Conservation (phyloP, 2,329 filamentous ascomycete genomes). For the Beauveria bassiana region DNA sequence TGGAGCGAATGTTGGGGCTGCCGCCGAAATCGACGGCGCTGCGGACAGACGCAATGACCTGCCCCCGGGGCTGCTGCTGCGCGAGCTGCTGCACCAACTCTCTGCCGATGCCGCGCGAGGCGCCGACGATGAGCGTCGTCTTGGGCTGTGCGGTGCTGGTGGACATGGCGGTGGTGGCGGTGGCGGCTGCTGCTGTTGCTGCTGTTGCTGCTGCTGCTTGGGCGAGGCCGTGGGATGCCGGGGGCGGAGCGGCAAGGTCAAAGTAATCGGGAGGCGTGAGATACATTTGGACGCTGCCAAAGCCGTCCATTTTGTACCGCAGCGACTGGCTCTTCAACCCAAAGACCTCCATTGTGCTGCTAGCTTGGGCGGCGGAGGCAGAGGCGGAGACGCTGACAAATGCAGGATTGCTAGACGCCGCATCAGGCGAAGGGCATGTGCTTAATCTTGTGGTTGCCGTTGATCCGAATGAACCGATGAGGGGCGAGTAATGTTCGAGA, state of each 20-base stretch:
- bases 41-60: conserved; percentile 3
- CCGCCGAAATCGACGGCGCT: not conserved
- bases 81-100: conserved; percentile 9
- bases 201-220: not conserved
- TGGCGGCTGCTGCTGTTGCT: not conserved
- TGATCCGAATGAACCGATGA: not conserved
- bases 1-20: not conserved
- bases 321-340: conserved; percentile 12
- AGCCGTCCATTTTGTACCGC: conserved; percentile 8
- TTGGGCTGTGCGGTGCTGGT: not conserved
- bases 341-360: conserved; percentile 12
- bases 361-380: conserved; percentile 7
- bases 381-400: conserved; percentile 9
- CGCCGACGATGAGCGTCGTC: conserved; percentile 10
- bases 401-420: conserved; percentile 6
- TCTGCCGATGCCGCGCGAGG: conserved; percentile 6
- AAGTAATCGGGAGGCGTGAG: conserved; percentile 3
- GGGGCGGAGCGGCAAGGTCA: not conserved
- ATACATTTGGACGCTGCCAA: conserved; percentile 10
- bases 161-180: not conserved
- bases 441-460: not conserved
- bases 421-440: not conserved
- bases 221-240: not conserved
- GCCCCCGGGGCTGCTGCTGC: not conserved
- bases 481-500: not conserved